Evolutionary conservation across 2,329 filamentous ascomycete species (phyloP).

Genomic region (Cordyceps cateniannulata): DNA sequence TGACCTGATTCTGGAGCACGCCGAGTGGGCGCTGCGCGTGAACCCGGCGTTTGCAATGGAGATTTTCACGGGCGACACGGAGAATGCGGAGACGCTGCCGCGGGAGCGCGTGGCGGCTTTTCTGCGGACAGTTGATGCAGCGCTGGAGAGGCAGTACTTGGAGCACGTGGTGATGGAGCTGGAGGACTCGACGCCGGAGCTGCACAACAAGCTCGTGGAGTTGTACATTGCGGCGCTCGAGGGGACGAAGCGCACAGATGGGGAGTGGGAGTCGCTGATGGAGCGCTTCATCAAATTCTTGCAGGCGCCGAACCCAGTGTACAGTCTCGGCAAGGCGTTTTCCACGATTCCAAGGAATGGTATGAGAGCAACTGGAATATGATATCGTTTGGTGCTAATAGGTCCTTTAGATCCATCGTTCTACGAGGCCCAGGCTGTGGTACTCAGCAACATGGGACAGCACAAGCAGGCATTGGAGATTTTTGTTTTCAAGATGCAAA

Average conservation of each 20-base stretch:
- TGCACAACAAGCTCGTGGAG: conserved; percentile 78
- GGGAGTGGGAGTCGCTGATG: conserved; percentile 53
- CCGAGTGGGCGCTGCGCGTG: conserved; percentile 74
- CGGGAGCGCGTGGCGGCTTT: conserved; percentile 70
- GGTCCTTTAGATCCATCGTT: conserved; percentile 63
- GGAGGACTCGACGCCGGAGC: conserved; percentile 74
- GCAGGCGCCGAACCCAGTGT: conserved; percentile 63
- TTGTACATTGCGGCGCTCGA: conserved; percentile 56
- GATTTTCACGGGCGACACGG: conserved; percentile 85
- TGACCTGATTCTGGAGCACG: conserved; percentile 85
- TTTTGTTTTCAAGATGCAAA: conserved; percentile 88
- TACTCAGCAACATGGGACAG: conserved; percentile 90
- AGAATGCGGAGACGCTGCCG: conserved; percentile 87
- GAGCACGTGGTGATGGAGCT: conserved; percentile 88
- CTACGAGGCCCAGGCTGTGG: conserved; percentile 82
- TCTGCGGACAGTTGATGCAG: conserved; percentile 59
- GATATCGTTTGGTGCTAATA: conserved; percentile 13
- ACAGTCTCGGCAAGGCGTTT: conserved; percentile 74
- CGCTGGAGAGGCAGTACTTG: conserved; percentile 73
- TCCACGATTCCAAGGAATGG: conserved; percentile 72
- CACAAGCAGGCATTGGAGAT: conserved; percentile 96
- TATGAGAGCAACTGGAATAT: conserved; percentile 32
- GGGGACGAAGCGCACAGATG: conserved; percentile 34
- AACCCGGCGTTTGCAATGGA: conserved; percentile 79
- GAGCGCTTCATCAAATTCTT: conserved; percentile 68